These are phyloP conservation scores for Arachis monticola DNA, from an alignment of 331 rosid genomes.

Conservation along the genomic window DNA sequence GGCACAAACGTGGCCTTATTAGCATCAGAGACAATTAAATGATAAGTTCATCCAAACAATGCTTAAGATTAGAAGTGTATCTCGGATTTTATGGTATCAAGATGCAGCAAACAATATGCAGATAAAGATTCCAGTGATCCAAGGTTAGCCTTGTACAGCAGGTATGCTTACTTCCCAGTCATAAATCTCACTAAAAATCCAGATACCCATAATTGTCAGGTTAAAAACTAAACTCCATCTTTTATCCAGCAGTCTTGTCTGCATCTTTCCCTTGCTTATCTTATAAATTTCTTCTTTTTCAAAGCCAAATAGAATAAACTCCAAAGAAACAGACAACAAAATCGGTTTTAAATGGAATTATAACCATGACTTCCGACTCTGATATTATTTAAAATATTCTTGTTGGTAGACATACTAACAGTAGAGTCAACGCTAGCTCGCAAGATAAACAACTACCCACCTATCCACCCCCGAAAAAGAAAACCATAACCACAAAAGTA, in stretches of 20 bases:
- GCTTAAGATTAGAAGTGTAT: not conserved
- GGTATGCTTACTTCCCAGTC: not conserved
- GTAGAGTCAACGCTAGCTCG: not conserved
- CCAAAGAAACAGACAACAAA: not conserved
- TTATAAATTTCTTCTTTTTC: not conserved
- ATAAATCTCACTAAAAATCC: slow-evolving; percentile 10
- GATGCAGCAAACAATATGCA: no score
- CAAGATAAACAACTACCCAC: not conserved
- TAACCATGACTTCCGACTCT: not conserved
- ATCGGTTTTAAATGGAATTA: not conserved
- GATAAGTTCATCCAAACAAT: slow-evolving; percentile 6
- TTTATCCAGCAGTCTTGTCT: not conserved
- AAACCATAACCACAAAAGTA: not conserved
- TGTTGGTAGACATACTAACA: not conserved
- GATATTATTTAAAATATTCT: not conserved
- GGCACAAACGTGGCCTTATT: not conserved
- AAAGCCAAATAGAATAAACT: not conserved
- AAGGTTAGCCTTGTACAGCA: not conserved
- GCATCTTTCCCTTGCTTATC: not conserved
- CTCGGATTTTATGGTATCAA: no score
- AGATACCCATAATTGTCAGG: slow-evolving; percentile 5
- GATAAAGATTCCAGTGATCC: not conserved
- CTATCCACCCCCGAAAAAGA: no score
- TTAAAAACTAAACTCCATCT: not conserved
- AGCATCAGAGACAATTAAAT: slow-evolving; percentile 1